phyloP scores from a whole-genome alignment of 768 basidiomycete species.

The Mycena leptocephala region DNA sequence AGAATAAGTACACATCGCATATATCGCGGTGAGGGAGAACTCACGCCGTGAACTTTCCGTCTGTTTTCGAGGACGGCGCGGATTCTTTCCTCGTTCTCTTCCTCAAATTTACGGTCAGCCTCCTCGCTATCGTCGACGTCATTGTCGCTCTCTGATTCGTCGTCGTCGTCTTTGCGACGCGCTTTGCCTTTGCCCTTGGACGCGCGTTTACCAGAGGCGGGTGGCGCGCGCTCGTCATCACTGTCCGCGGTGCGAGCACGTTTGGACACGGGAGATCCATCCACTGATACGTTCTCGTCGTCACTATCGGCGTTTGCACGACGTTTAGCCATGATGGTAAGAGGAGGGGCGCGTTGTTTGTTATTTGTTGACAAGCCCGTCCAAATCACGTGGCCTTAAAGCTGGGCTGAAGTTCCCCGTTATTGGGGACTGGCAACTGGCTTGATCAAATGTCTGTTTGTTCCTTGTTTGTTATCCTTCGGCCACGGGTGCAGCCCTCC shows the following conservation, averaged over 20 bases:
- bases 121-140: slow-evolving; percentile 63
- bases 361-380: background rate
- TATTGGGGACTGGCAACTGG: too few species aligned
- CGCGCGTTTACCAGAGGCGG: slow-evolving; percentile 38
- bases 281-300: slow-evolving; percentile 46
- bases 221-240: slow-evolving; percentile 52
- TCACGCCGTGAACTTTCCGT: slow-evolving; percentile 64
- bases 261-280: slow-evolving; percentile 57
- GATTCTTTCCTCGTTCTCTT: slow-evolving; percentile 70
- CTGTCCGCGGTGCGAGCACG: slow-evolving; percentile 57
- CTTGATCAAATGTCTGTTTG: too few species aligned
- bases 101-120: slow-evolving; percentile 79
- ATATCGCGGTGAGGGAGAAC: slow-evolving; percentile 37
- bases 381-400: background rate
- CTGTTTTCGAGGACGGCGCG: slow-evolving; percentile 69
- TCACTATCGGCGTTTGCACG: slow-evolving; percentile 62
- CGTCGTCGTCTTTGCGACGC: slow-evolving; percentile 49
- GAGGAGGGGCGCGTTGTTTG: slow-evolving; percentile 22
- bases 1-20: background rate
- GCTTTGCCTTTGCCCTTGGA: slow-evolving; percentile 54
- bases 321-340: slow-evolving; percentile 69
- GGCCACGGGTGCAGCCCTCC: too few species aligned
- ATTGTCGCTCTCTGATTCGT: slow-evolving; percentile 47
- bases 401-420: too few species aligned
- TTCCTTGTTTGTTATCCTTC: background rate